Evolutionary conservation across 2,329 filamentous ascomycete species (phyloP), one percentile per base, ranked within the genome.

Genomic region (Arthrobotrys sinensis): DNA sequence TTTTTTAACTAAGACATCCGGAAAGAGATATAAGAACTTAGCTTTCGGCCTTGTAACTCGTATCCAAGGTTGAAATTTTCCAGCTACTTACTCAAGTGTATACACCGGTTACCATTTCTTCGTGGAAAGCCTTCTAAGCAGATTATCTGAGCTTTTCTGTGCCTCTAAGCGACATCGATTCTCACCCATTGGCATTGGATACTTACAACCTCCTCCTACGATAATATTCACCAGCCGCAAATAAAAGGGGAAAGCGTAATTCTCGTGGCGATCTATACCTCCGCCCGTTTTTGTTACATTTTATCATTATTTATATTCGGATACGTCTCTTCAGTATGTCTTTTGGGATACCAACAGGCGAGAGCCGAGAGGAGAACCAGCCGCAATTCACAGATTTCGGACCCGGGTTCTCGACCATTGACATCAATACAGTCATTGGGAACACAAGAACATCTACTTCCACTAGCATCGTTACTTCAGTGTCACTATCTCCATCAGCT

Each of bases 1-100:
- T 43, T 60, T 28, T n/a, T 6, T 28, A 60, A 60, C 16, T 43
- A 19, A 60, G 36, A 60, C 53, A 60, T 60, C 19, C 53, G 16
- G 19, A 60, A 3, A 16, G 53, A 60, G 36, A 28, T 60, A 60
- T 60, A 60, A 60, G 53, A 60, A 60, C 53, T 60, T 60, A 34
- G 53, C 34, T 21, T 21, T 43, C 32, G 53, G 16, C 53, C n/a
- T 28, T 24, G 52, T 21, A 21, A 24, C n/a, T 55, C 32, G 52
- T 55, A 55, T 55, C 28, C 14, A 19, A 34, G 19, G 19, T 55
- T 21, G 19, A 36, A n/a, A 45, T 10, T 38, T 57, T 12, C 7
- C 11, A 8, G 2, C 32, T 38, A 12, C 34, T 11, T 6, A 2
- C 3, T 1, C 43, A 10, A 21, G 24, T n/a, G 8, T 34, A 53